These are phyloP conservation scores for Alloascoidea africana DNA, from an alignment of 805 yeast species.

Conservation along the genomic window DNA sequence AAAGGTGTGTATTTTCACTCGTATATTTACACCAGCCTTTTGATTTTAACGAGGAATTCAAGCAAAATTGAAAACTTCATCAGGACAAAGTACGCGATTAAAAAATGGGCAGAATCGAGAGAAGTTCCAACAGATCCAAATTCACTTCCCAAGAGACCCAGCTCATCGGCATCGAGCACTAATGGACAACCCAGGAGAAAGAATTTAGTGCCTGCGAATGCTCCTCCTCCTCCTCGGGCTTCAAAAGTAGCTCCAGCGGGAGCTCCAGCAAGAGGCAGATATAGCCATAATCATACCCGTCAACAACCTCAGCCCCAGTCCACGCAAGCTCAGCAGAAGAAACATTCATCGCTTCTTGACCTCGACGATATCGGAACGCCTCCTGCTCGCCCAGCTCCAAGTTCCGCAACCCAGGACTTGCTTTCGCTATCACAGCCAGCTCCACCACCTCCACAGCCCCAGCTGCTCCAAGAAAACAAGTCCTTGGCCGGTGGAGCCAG, in stretches of 20 bases:
- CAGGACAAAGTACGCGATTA: slow-evolving; percentile 80
- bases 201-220: neutral
- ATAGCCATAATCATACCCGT: slow-evolving; percentile 3
- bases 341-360: slow-evolving; percentile 14
- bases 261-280: slow-evolving; percentile 2
- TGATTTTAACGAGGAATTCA: too few relatives aligned
- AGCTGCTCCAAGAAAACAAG: too few relatives aligned
- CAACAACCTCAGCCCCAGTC: slow-evolving; percentile 5
- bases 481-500: too few relatives aligned
- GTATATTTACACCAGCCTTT: too few relatives aligned
- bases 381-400: slow-evolving; percentile 6
- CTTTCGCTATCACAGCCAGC: slow-evolving; percentile 3
- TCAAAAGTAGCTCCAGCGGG: slow-evolving; percentile 9
- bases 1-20: slow-evolving; percentile 18
- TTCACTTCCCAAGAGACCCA: neutral
- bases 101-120: slow-evolving; percentile 63
- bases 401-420: slow-evolving; percentile 7
- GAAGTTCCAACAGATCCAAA: neutral
- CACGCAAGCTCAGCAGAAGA: slow-evolving; percentile 6
- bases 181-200: neutral
- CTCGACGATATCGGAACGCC: slow-evolving; percentile 9
- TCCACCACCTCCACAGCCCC: slow-evolving; percentile 8
- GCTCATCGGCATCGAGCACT: slow-evolving; percentile 2
- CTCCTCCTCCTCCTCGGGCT: slow-evolving; percentile 6
- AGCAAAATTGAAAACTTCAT: slow-evolving; percentile 80